These are phyloP conservation scores for Neoboletus magnificus DNA, from an alignment of 768 basidiomycete genomes.

Conservation along the genomic window DNA sequence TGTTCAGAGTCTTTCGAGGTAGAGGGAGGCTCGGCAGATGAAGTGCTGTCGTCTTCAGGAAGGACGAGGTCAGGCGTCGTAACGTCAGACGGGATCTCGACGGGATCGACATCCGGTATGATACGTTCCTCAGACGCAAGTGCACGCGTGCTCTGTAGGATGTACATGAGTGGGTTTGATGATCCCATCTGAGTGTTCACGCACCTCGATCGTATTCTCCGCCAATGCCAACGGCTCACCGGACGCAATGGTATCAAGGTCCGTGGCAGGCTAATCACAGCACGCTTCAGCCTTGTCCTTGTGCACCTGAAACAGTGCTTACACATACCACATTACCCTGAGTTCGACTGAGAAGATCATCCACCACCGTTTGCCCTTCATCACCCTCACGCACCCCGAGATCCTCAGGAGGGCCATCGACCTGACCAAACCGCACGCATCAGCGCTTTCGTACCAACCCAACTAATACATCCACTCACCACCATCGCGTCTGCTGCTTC, in stretches of 20 bases:
- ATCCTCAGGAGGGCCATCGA: background rate
- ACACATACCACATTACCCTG: background rate
- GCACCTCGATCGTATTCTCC: background rate
- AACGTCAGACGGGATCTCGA: background rate
- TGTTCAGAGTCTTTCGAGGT: background rate
- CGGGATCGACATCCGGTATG: background rate
- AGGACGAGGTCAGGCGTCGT: conserved; percentile 16
- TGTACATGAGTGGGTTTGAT: background rate
- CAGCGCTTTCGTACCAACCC: background rate
- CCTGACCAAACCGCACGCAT: background rate
- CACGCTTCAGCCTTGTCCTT: background rate
- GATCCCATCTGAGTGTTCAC: background rate
- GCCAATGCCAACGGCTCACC: background rate
- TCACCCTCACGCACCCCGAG: background rate
- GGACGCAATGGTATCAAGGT: background rate
- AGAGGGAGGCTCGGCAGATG: background rate
- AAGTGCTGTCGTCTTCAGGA: conserved; percentile 2
- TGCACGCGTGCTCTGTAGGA: background rate
- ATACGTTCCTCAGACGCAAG: background rate
- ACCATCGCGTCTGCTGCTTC: background rate
- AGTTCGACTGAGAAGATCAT: background rate
- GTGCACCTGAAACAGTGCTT: background rate
- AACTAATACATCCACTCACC: conserved; percentile 1
- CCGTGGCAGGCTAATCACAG: background rate
- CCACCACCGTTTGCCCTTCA: background rate